These are phyloP conservation scores for Lactifluus hygrophoroides DNA, from an alignment of 768 basidiomycete genomes.

Conservation along the genomic window DNA sequence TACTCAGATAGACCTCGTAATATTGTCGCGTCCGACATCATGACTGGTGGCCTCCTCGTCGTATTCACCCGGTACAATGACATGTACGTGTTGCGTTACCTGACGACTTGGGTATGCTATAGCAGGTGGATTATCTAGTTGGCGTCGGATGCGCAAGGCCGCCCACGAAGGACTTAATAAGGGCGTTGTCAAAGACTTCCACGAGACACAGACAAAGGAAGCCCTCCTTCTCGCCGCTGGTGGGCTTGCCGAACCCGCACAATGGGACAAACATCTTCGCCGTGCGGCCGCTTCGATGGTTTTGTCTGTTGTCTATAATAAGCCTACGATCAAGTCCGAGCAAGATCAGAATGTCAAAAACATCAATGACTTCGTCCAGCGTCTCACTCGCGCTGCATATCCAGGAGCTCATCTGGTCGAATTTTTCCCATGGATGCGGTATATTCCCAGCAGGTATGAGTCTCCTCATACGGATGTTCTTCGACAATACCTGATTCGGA, in stretches of 20 bases:
- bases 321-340: slow-evolving; percentile 17
- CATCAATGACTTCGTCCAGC: slow-evolving; percentile 23
- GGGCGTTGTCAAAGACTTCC: slow-evolving; percentile 21
- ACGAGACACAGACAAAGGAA: slow-evolving; percentile 26
- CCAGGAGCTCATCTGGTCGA: slow-evolving; percentile 29
- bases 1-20: slow-evolving; percentile 25
- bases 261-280: slow-evolving; percentile 28
- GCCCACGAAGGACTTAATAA: slow-evolving; percentile 30
- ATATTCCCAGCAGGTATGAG: slow-evolving; percentile 15
- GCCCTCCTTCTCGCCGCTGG: slow-evolving; percentile 27
- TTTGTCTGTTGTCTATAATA: slow-evolving; percentile 25
- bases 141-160: slow-evolving; percentile 30
- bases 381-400: slow-evolving; percentile 28
- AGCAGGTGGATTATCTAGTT: slow-evolving; percentile 21
- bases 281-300: slow-evolving; percentile 27
- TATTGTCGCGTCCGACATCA: slow-evolving; percentile 18
- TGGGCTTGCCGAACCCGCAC: slow-evolving; percentile 23
- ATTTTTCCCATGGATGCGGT: slow-evolving; percentile 18
- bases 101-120: not conserved
- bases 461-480: no score
- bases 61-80: slow-evolving; percentile 17
- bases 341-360: slow-evolving; percentile 18
- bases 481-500: not conserved
- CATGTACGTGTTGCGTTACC: slow-evolving; percentile 3
- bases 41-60: slow-evolving; percentile 18